Conservation (phyloP, 495 filamentous ascomycete species). For the Hypoxylon fuscum region DNA sequence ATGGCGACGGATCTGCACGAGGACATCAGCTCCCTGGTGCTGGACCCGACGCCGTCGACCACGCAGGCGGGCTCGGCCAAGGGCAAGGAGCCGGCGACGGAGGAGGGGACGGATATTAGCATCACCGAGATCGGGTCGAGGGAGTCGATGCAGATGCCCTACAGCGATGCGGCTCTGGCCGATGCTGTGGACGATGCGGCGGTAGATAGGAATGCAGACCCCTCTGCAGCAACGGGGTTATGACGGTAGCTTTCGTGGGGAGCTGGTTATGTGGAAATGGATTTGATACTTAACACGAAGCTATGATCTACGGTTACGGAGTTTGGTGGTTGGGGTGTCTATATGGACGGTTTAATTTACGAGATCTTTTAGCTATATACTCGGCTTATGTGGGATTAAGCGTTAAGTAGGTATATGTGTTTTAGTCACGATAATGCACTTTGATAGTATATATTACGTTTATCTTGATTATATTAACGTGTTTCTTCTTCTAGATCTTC, state of each 20-base stretch:
- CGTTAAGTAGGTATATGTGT: background rate
- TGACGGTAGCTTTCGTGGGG: slow-evolving; percentile 1
- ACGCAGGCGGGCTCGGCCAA: slow-evolving; percentile 19
- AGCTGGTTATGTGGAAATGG: background rate
- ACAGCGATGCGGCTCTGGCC: background rate
- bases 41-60: slow-evolving; percentile 4
- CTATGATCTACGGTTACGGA: slow-evolving; percentile 1
- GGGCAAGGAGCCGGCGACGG: slow-evolving; percentile 38
- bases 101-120: slow-evolving; percentile 19
- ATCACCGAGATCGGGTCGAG: background rate
- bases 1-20: slow-evolving; percentile 39
- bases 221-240: slow-evolving; percentile 6
- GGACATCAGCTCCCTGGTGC: slow-evolving; percentile 10
- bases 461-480: no score
- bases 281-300: slow-evolving; percentile 18
- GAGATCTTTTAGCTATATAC: no score
- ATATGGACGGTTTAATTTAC: no score
- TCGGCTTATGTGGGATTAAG: no score
- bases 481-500: no score
- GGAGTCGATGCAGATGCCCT: background rate
- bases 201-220: background rate
- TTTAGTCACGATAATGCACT: no score
- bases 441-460: no score
- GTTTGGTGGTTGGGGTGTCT: no score
- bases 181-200: background rate